phyloP scores from a whole-genome alignment of 2,329 filamentous ascomycete species.

The Talaromyces verruculosus region DNA sequence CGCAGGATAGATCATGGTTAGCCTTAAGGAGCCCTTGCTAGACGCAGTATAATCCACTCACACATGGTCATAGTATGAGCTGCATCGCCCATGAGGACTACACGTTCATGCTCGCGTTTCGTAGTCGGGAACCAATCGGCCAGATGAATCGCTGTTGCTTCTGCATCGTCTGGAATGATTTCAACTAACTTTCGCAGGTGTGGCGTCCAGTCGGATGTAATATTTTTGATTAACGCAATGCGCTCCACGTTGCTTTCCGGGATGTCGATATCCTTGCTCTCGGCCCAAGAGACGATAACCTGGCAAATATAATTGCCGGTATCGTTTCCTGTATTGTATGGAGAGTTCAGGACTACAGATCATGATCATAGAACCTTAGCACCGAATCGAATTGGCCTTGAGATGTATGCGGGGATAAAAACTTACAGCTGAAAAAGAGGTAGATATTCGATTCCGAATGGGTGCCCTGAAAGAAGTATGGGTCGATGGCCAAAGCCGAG shows the following conservation, averaged over 20 bases:
- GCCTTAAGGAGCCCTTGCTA: neutral
- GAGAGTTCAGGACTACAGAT: constrained; percentile 50
- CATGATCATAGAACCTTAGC: constrained; percentile 3
- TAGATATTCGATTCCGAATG: constrained; percentile 54
- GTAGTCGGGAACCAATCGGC: constrained; percentile 52
- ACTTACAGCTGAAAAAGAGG: constrained; percentile 54
- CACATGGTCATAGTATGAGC: constrained; percentile 62
- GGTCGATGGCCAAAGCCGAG: constrained; percentile 51
- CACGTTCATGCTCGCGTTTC: constrained; percentile 38
- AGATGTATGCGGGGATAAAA: neutral
- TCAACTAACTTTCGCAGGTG: constrained; percentile 50
- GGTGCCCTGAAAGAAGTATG: constrained; percentile 57
- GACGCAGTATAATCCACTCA: constrained; percentile 36
- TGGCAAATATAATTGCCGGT: constrained; percentile 48
- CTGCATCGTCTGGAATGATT: constrained; percentile 43
- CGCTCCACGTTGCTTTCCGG: constrained; percentile 45
- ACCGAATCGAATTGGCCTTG: neutral
- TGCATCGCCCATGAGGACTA: constrained; percentile 55
- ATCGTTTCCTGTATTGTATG: constrained; percentile 42
- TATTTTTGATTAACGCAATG: constrained; percentile 44
- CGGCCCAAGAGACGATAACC: constrained; percentile 55
- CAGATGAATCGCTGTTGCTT: constrained; percentile 49
- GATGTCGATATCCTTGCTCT: constrained; percentile 37
- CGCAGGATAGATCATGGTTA: neutral
- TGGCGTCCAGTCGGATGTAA: constrained; percentile 52